Evolutionary conservation across 371 early-diverging fungal species (phyloP).

Genomic region (Zopfochytrium polystomum): DNA sequence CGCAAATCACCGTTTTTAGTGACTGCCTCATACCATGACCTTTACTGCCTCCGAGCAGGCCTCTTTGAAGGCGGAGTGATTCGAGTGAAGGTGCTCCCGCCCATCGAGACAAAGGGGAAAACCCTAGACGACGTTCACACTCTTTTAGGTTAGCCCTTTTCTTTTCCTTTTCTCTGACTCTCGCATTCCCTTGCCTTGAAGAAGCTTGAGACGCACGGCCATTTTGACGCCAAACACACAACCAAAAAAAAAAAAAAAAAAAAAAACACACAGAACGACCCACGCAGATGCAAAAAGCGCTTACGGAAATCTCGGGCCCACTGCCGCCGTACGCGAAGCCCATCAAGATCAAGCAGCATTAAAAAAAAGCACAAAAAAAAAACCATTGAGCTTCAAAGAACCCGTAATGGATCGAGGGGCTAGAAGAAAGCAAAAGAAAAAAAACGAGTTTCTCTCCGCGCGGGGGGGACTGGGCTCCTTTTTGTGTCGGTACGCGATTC

Average conservation of each 20-base stretch:
- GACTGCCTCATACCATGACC: slow-evolving; percentile 67
- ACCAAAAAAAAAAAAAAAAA: too few species aligned
- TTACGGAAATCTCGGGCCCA: slow-evolving; percentile 25
- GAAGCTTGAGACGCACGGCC: neutral
- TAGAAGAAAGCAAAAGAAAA: too few species aligned
- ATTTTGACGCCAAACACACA: slow-evolving; percentile 2
- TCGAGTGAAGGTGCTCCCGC: slow-evolving; percentile 74
- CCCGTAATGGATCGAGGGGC: too few species aligned
- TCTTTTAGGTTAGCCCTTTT: slow-evolving; percentile 39
- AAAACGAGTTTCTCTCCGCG: too few species aligned
- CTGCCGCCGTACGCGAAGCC: slow-evolving; percentile 19
- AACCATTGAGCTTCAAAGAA: too few species aligned
- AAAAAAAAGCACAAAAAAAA: slow-evolving; percentile 12
- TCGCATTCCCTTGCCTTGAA: neutral
- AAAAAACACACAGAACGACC: too few species aligned
- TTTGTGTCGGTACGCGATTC: too few species aligned
- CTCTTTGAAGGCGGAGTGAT: slow-evolving; percentile 69
- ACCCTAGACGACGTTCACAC: slow-evolving; percentile 64
- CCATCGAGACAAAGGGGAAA: slow-evolving; percentile 66
- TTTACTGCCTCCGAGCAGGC: slow-evolving; percentile 62
- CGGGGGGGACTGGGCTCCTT: too few species aligned
- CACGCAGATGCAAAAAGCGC: slow-evolving; percentile 14
- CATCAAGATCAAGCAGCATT: slow-evolving; percentile 11
- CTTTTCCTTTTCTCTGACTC: neutral
- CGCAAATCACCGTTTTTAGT: slow-evolving; percentile 9